Percentiles rank a stretch among this genome's conserved stretches.
These are phyloP conservation scores for Coleophoma eucalyptorum DNA, from an alignment of 2,329 filamentous ascomycete genomes.

Conservation along the genomic window DNA sequence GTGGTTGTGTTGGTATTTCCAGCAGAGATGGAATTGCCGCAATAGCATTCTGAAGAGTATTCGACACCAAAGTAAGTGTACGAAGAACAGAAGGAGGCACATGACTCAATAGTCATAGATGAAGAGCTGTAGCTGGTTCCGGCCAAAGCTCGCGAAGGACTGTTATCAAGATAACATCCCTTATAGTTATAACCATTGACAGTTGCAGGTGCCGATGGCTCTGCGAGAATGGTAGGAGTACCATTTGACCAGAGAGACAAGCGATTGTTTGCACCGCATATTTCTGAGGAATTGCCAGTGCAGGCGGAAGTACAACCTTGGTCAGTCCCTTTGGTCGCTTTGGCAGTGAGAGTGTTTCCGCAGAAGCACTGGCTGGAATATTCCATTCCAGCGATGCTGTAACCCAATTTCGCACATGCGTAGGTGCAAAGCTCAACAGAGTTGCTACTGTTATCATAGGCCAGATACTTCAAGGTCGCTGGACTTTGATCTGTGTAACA, in stretches of 20 bases:
- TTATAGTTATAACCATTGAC: constrained; percentile 19
- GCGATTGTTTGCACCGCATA: neutral
- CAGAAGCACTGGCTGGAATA: neutral
- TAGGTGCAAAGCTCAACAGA: neutral
- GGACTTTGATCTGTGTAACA: constrained; percentile 29
- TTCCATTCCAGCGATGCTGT: neutral
- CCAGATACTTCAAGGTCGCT: neutral
- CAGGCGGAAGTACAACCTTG: neutral
- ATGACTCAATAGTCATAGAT: constrained; percentile 23
- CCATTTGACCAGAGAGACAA: neutral
- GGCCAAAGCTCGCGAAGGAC: constrained; percentile 17
- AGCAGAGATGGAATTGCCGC: constrained; percentile 11
- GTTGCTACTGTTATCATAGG: neutral
- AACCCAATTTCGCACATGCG: neutral
- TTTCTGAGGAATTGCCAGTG: neutral
- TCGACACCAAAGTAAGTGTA: constrained; percentile 16
- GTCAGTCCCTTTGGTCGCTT: neutral
- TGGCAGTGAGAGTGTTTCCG: neutral
- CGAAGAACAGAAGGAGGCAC: constrained; percentile 11
- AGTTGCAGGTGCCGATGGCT: neutral
- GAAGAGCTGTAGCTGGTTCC: constrained; percentile 6
- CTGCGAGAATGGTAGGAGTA: neutral
- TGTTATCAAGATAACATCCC: constrained; percentile 30
- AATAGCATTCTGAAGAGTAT: constrained; percentile 13
- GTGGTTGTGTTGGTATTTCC: constrained; percentile 2